Conservation (phyloP, 441 rosid species). For the Manihot esculenta region DNA sequence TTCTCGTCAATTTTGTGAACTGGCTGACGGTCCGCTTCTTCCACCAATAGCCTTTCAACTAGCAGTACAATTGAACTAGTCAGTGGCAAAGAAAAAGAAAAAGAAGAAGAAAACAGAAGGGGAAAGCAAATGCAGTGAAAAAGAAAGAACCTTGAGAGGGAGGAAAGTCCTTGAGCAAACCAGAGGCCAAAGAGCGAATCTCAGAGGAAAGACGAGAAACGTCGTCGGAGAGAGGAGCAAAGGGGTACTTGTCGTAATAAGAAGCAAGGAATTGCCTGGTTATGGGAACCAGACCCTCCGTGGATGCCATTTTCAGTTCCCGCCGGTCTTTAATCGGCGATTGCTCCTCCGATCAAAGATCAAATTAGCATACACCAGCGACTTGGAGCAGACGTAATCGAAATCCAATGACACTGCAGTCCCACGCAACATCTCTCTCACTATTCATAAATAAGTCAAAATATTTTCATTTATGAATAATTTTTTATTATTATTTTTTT, state of each 20-base stretch:
- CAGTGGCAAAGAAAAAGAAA: neutral
- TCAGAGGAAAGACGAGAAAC: constrained; percentile 62
- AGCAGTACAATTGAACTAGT: neutral
- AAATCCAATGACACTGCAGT: constrained; percentile 9
- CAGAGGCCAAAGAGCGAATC: constrained; percentile 58
- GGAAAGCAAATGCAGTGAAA: neutral
- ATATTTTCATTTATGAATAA: no score
- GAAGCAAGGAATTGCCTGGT: constrained; percentile 74
- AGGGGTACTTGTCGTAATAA: constrained; percentile 75
- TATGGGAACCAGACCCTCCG: constrained; percentile 84
- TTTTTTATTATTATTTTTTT: no score
- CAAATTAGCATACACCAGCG: neutral
- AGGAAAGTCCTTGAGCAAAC: constrained; percentile 46
- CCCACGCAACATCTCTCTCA: neutral
- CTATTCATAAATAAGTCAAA: no score
- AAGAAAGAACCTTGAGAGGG: constrained; percentile 59
- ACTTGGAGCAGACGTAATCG: neutral
- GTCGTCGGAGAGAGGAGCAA: constrained; percentile 66
- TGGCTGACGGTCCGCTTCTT: constrained; percentile 60
- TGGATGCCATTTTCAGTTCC: constrained; percentile 57
- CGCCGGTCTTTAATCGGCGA: neutral
- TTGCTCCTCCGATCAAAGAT: neutral
- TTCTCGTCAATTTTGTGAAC: constrained; percentile 94
- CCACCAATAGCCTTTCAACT: constrained; percentile 58
- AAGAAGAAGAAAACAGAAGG: neutral